Evolutionary conservation across 768 basidiomycete genomes (phyloP), one percentile per base, ranked within the genome.

Genomic region (Coprinellus aureogranulatus): DNA sequence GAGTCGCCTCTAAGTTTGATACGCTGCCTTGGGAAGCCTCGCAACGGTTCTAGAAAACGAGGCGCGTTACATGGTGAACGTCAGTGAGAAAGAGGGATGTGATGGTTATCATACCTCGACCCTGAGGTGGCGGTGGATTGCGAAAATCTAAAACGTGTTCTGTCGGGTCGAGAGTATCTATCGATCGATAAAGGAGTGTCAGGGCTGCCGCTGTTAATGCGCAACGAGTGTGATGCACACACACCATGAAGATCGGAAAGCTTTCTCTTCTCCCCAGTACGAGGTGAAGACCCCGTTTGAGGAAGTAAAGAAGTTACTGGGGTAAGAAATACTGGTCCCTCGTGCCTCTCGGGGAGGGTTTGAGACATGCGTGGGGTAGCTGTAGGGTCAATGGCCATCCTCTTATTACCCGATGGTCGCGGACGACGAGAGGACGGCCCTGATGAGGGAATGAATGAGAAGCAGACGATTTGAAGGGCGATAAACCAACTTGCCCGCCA

Each of bases 101-200:
- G 50, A 23, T 25, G 27, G 10, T 18, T 44, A 44, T 50, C 46
- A 39, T 40, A 39, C 53, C 34, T 50, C 34, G 55, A 39, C 50
- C 50, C 39, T 52, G 50, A 23, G 56, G 56, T 25, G 56, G 56
- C 41, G 37, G 56, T 27, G 56, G 49, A 27, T 42, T 40, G n/a
- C 48, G 40, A 16, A 45, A 45, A 39, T 45, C 37, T 45, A 50
- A 41, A 57, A 57, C 56, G 49, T 57, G 48, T 45, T 57, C 34
- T 16, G 49, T 37, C 14, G 49, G 30, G 39, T 57, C 56, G 37
- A 44, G 30, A 20, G 50, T 52, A 25, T 52, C 50, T 52, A 52
- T 52, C 50, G 48, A 49, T 49, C 48, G 47, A 40, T 30, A 23
- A 25, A 49, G n/a, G 48, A 28, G 39, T 18, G 22, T 30, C 34